Percentiles rank a stretch among this genome's conserved stretches.
Conservation (phyloP, 2,329 filamentous ascomycete species). For the Hypoxylon sp. region DNA sequence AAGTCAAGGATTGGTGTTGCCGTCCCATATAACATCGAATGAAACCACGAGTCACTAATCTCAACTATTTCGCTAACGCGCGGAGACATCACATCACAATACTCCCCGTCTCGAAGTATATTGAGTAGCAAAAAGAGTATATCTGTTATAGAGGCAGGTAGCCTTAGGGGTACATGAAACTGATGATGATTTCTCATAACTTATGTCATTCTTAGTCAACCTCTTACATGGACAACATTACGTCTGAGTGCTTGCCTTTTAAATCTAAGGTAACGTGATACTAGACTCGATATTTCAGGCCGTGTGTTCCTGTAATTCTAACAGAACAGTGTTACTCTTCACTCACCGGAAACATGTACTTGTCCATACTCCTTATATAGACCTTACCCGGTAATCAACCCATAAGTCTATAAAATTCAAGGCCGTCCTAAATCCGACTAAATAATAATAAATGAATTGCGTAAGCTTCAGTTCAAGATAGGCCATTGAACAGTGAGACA, state of each 20-base stretch:
- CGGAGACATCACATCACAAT: not conserved
- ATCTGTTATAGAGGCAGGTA: not conserved
- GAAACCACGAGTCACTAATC: not conserved
- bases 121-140: not conserved
- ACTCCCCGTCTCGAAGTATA: not conserved
- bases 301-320: too few species aligned
- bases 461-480: conserved; percentile 1
- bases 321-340: too few species aligned
- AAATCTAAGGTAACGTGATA: too few species aligned
- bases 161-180: not conserved
- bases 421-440: not conserved
- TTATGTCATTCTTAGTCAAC: not conserved
- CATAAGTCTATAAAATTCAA: too few species aligned
- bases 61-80: not conserved
- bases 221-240: too few species aligned
- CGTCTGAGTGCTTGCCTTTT: too few species aligned
- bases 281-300: too few species aligned
- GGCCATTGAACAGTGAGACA: not conserved
- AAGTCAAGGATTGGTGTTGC: too few species aligned
- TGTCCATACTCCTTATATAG: too few species aligned
- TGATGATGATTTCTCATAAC: not conserved
- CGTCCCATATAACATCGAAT: not conserved
- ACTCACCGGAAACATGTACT: too few species aligned
- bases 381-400: too few species aligned
- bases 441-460: conserved; percentile 4